Base-by-base conservation (phyloP, 345 rosid genomes). In the Euphorbia pulcherrima region DNA sequence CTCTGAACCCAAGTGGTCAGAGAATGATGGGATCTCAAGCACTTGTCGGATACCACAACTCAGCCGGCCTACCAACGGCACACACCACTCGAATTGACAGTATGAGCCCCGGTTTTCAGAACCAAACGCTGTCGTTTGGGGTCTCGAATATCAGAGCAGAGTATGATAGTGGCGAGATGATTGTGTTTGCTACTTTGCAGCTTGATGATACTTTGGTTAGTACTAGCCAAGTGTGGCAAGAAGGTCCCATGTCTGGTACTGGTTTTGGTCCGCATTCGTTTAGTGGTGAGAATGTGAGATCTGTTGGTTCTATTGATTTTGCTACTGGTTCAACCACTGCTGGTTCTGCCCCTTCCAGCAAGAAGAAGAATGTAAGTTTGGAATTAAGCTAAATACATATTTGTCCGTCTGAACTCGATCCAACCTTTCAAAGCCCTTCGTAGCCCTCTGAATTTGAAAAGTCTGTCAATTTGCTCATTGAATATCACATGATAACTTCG, bases 301-400 rank as follows among this genome's bases (percentile, higher is more conserved):
- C 79, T 47, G 67, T 17, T 61, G 75, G 79, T 27, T 21, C 18
- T 2, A 24, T 76, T 26, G 62, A 71, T 71, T 68, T 76, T 76
- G 10, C 30, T 23, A 23, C 26, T 23, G 51, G 66, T 44, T 11
- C 82, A 0, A 72, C 67, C 10, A 40, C 61, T 16, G 82, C 78
- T 7, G 86, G 76, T 12, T 16, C 37, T 8, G 72, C 26, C 41
- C 78, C 86, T 24, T 84, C 81, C 67, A 48, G 4, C 52, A 79
- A 63, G 26, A 86, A 59, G 75, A 91, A 85, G 85, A 94, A 94
- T 53, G 97, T 93, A 82, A 87, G 96, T 37, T 13, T 2, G 1
- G 2, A 8, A 57, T 54, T 10, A 57, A n/a, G n/a, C n/a, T n/a
- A n/a, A n/a, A n/a, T n/a, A n/a, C n/a, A n/a, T n/a, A n/a, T n/a